Evolutionary conservation across 371 early-diverging fungal species (phyloP), one percentile per base, ranked within the genome.

Genomic region (Apophysomyces trapeziformis): DNA sequence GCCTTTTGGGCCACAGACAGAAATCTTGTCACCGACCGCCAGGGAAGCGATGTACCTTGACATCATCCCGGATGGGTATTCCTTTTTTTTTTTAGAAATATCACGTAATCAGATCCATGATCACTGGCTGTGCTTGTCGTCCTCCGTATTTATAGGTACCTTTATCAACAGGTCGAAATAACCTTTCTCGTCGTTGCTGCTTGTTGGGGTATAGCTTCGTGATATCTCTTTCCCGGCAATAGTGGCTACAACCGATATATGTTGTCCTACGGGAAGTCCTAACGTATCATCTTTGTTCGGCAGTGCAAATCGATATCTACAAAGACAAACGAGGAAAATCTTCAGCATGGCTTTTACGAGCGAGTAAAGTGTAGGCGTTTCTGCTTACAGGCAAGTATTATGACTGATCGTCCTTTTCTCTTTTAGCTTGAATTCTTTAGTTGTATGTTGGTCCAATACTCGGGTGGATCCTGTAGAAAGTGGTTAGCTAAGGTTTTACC

Each of bases 201-300:
- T 89, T 26, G 90, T 92, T 21, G 96, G 96, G n/a, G 96, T 96
- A 83, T 96, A 96, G 74, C 91, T 93, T 64, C 96, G 88, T 18
- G 80, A 74, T 14, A 93, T 82, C 46, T 87, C 85, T 74, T 93
- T 92, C 57, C 93, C 95, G 68, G 88, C 78, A 58, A 94, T 85
- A 38, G 80, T 76, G 5, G 92, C 90, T 73, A 87, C 83, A 46
- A 96, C 70, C 38, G 91, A 90, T 64, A 96, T 88, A 72, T 96
- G 96, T 85, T 94, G 95, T 7, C 96, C 96, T 60, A 92, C 91
- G 44, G 94, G 94, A 58, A 95, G 79, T 16, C 94, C 94, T 38
- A 95, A 80, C 26, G 77, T 61, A 43, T 80, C 81, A 41, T 86
- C 81, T 38, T 80, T 68, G 12, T 70, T 39, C 1, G 93, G 91